These are phyloP conservation scores for Friedmanniomyces endolithicus DNA, from an alignment of 495 filamentous ascomycete genomes.

Conservation along the genomic window DNA sequence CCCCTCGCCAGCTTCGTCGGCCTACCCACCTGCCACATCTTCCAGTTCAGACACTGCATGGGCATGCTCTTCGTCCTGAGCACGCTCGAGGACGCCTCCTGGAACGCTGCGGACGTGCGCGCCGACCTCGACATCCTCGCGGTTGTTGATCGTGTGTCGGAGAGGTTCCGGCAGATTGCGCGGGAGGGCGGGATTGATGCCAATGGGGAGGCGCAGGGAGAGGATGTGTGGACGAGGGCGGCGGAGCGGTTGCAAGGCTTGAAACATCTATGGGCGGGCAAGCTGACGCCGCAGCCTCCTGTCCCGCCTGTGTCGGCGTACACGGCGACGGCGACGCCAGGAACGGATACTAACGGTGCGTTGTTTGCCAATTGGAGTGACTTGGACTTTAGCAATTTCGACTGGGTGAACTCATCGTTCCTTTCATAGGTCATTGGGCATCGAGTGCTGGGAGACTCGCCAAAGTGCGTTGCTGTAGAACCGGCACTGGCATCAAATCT, in stretches of 20 bases:
- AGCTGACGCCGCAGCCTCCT: not conserved
- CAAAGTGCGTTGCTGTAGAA: no score
- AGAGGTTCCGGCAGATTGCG: not conserved
- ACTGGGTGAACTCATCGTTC: not conserved
- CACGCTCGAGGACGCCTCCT: constrained; percentile 1
- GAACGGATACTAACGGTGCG: not conserved
- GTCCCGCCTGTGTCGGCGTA: not conserved
- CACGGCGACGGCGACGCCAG: not conserved
- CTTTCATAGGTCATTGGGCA: not conserved
- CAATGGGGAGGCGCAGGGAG: not conserved
- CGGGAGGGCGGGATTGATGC: not conserved
- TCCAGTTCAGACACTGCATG: not conserved
- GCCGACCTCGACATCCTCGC: not conserved
- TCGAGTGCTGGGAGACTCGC: not conserved
- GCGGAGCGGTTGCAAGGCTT: not conserved
- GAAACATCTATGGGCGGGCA: not conserved
- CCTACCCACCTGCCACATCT: not conserved
- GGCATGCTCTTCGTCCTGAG: not conserved
- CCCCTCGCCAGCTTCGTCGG: not conserved
- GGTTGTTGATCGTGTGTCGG: not conserved
- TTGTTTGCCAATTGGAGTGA: not conserved
- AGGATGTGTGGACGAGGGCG: not conserved
- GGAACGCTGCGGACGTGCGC: not conserved
- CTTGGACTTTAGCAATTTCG: not conserved
- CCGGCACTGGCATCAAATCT: no score